Base-by-base conservation (phyloP, 805 yeast genomes). In the Cyberlindnera meyerae region DNA sequence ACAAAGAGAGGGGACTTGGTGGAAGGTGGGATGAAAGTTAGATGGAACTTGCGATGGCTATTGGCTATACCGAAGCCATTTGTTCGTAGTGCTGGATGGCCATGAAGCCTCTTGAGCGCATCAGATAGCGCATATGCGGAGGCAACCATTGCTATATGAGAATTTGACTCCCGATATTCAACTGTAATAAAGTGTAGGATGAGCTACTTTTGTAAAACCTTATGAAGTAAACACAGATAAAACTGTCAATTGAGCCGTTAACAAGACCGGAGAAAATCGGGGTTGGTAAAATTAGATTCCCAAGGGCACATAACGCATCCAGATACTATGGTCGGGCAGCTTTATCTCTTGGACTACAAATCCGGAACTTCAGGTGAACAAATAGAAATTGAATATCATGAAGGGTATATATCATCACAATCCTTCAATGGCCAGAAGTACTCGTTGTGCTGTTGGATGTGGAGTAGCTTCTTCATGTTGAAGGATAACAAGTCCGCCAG, bases 31-130 rank as follows among this genome's bases (percentile, higher is more conserved):
- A 64, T 52, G 41, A 66, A 65, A 4, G 48, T 44, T 13, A 65
- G 42, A 4, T 65, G 54, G 24, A 64, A 54, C 37, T 64, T 60
- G 40, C 69, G 47, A 32, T 63, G 68, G 4, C 65, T 58, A 43
- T 58, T 65, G 6, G 63, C 67, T 32, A 65, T 61, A 39, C 70
- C 70, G 49, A 64, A 58, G 32, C 70, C 70, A 39, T 60, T 58
- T 7, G 69, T 62, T 38, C 62, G 52, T 24, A 64, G 54, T 12
- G 55, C 55, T n/a, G 67, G 63, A 27, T 63, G 65, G 12, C 37
- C 40, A 21, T 36, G 43, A 6, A 62, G 54, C 29, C 59, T 58
- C n/a, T 48, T 47, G 2, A 50, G 24, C 0, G 49, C 49, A 15
- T 48, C 45, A 8, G 49, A 37, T 8, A 49, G 29, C 9, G 36